Conservation (phyloP, 2,329 filamentous ascomycete genomes). For the Aspergillus fischeri region DNA sequence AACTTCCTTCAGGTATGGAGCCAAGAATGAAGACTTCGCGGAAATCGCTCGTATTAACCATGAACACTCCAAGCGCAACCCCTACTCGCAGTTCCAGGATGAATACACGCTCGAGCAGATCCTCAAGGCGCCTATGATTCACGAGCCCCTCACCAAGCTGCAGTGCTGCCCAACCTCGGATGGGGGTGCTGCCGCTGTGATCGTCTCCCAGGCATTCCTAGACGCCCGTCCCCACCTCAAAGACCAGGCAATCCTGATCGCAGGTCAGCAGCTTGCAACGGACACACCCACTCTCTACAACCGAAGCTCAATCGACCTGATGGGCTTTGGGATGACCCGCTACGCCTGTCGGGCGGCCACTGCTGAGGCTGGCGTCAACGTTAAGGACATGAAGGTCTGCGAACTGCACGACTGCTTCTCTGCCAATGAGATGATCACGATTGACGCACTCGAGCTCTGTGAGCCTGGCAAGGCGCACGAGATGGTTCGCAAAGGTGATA, state of each 20-base stretch:
- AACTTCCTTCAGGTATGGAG: slow-evolving; percentile 62
- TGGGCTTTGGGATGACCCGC: slow-evolving; percentile 82
- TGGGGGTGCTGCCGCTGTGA: slow-evolving; percentile 79
- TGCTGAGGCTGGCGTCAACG: slow-evolving; percentile 60
- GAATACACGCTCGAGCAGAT: slow-evolving; percentile 87
- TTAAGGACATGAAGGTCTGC: slow-evolving; percentile 72
- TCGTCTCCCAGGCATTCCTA: slow-evolving; percentile 86
- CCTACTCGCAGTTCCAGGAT: slow-evolving; percentile 95
- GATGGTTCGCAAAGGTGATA: slow-evolving; percentile 78
- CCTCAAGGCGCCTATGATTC: slow-evolving; percentile 69
- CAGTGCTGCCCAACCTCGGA: slow-evolving; percentile 98
- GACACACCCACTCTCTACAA: slow-evolving; percentile 78
- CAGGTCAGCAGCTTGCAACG: slow-evolving; percentile 82
- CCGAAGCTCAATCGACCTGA: slow-evolving; percentile 74
- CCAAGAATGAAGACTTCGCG: slow-evolving; percentile 79
- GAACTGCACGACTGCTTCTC: slow-evolving; percentile 98
- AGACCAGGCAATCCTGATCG: slow-evolving; percentile 79
- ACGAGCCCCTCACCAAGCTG: slow-evolving; percentile 88
- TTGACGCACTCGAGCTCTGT: slow-evolving; percentile 79
- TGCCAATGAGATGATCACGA: slow-evolving; percentile 85
- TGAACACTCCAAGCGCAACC: slow-evolving; percentile 84
- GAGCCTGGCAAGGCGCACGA: slow-evolving; percentile 84
- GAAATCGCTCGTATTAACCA: slow-evolving; percentile 94
- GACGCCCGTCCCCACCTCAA: slow-evolving; percentile 78
- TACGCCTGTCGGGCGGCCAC: slow-evolving; percentile 67